A percentile compares a stretch with the other conserved stretches of the same genome.
Evolutionary conservation across 805 yeast genomes (phyloP).

Genomic region (Metschnikowia aberdeeniae): DNA sequence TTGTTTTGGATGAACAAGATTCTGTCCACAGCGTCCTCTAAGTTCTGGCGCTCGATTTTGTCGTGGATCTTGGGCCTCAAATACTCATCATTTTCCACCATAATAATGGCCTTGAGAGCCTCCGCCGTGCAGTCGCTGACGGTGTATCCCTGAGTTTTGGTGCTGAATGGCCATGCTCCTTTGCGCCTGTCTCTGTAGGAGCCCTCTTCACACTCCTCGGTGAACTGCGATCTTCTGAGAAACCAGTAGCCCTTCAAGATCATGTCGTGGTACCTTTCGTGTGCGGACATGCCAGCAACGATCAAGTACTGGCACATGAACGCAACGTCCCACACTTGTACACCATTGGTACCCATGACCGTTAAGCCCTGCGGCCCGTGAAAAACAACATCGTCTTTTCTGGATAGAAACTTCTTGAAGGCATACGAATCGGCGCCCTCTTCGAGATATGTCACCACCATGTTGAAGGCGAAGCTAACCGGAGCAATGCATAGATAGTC

Average conservation of each 20-base stretch:
- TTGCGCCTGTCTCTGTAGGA: constrained; percentile 76
- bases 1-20: constrained; percentile 72
- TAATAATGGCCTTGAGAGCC: constrained; percentile 85
- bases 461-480: constrained; percentile 79
- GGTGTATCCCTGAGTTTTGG: constrained; percentile 92
- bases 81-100: constrained; percentile 70
- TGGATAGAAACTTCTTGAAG: constrained; percentile 50
- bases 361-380: constrained; percentile 90
- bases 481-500: constrained; percentile 89
- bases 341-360: constrained; percentile 96
- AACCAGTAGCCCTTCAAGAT: constrained; percentile 67
- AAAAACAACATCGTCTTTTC: constrained; percentile 74
- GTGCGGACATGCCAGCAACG: constrained; percentile 71
- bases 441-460: constrained; percentile 63
- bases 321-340: constrained; percentile 95
- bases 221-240: constrained; percentile 79
- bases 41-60: constrained; percentile 50
- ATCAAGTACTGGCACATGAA: constrained; percentile 83
- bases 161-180: constrained; percentile 97
- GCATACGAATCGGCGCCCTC: constrained; percentile 66
- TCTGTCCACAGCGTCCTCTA: constrained; percentile 72
- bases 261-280: constrained; percentile 59
- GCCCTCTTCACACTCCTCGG: constrained; percentile 69
- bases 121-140: constrained; percentile 98
- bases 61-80: constrained; percentile 31